Percentiles rank a stretch among this genome's conserved stretches.
phyloP scores from a whole-genome alignment of 441 rosid genomes.

The Hura crepitans region DNA sequence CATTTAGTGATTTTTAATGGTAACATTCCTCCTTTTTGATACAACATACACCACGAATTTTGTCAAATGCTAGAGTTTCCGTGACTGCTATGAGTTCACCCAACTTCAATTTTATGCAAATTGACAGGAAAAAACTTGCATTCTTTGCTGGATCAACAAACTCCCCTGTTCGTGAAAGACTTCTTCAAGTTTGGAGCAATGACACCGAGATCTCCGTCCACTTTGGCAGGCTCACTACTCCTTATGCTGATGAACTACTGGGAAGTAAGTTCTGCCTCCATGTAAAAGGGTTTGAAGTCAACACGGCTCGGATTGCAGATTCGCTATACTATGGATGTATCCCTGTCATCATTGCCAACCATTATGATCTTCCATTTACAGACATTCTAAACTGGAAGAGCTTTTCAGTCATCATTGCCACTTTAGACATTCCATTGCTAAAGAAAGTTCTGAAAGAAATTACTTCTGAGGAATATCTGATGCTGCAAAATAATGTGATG shows the following conservation, averaged over 20 bases:
- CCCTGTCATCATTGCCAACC: conserved; percentile 56
- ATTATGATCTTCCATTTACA: conserved; percentile 55
- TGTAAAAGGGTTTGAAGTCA: conserved; percentile 66
- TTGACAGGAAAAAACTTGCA: conserved; percentile 50
- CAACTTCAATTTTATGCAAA: not conserved
- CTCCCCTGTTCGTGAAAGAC: conserved; percentile 52
- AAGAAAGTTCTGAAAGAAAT: conserved; percentile 42
- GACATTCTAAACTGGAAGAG: conserved; percentile 58
- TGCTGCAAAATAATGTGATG: conserved; percentile 42
- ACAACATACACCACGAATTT: not conserved
- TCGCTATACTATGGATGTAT: conserved; percentile 51
- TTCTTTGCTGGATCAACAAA: conserved; percentile 59
- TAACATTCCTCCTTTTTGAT: not conserved
- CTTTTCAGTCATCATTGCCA: conserved; percentile 47
- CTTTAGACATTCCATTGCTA: conserved; percentile 50
- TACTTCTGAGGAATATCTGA: conserved; percentile 27
- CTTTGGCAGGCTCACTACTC: conserved; percentile 42
- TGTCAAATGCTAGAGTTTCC: not conserved
- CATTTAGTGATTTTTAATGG: not conserved
- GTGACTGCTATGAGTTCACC: not conserved
- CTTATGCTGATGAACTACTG: conserved; percentile 47
- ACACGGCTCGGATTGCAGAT: conserved; percentile 58
- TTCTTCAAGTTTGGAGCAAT: conserved; percentile 44
- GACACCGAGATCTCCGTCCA: conserved; percentile 51
- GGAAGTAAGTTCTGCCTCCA: conserved; percentile 64